Evolutionary conservation across 768 basidiomycete species (phyloP).

Genomic region (Lactarius hengduanensis): DNA sequence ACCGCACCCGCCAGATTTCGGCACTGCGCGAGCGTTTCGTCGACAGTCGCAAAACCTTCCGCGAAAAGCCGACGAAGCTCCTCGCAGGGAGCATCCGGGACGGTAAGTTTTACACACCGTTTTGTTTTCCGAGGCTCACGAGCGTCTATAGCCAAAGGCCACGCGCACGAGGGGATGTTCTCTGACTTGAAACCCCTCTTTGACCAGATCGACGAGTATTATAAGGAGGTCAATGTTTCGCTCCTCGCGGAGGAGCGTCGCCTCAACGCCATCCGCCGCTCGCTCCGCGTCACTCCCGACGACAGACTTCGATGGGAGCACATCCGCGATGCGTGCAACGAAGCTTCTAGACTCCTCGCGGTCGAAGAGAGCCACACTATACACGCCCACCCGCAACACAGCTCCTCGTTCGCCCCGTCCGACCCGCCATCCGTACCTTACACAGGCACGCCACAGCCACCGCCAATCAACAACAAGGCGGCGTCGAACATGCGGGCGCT

Average conservation of each 20-base stretch:
- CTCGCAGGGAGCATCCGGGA: constrained; percentile 7
- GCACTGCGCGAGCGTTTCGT: constrained; percentile 11
- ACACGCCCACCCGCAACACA: background rate
- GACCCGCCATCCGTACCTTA: background rate
- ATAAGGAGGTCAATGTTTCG: constrained; percentile 14
- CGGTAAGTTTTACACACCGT: background rate
- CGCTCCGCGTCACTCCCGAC: constrained; percentile 19
- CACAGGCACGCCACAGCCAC: background rate
- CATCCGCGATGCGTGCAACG: constrained; percentile 19
- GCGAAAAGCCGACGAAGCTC: background rate
- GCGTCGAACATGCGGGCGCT: constrained; percentile 18
- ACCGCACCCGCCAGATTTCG: constrained; percentile 5
- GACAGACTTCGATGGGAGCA: constrained; percentile 21
- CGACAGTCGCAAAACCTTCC: constrained; percentile 11
- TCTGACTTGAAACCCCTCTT: constrained; percentile 11
- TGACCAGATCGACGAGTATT: constrained; percentile 17
- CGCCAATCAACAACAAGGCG: background rate
- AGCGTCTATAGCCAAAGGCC: constrained; percentile 4
- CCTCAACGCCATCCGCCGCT: constrained; percentile 9
- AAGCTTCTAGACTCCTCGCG: constrained; percentile 7
- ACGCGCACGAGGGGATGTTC: background rate
- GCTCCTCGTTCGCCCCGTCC: background rate
- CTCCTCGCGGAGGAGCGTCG: constrained; percentile 9
- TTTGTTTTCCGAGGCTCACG: background rate
- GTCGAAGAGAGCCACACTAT: background rate